phyloP scores from a whole-genome alignment of 2,329 filamentous ascomycete species.

The Hawksworthiomyces lignivorus region DNA sequence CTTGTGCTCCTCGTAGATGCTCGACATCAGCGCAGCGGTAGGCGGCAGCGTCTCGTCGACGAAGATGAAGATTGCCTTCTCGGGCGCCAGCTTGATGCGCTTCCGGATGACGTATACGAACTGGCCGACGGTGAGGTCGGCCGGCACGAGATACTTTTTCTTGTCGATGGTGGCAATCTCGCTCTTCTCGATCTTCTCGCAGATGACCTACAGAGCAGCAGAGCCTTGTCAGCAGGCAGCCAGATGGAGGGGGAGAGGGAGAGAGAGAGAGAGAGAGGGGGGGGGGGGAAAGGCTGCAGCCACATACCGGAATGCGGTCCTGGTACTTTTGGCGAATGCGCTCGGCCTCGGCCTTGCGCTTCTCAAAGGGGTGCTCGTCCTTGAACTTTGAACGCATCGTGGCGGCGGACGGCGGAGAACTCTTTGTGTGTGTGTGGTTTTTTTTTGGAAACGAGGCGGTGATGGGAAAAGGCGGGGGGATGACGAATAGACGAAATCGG shows the following conservation, averaged over 20 bases:
- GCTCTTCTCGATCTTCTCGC: constrained; percentile 98
- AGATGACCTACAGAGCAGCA: constrained; percentile 69
- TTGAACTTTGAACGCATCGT: constrained; percentile 99
- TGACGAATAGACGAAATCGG: not conserved
- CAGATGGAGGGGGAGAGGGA: constrained; percentile 3
- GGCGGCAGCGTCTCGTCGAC: constrained; percentile 96
- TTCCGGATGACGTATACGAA: constrained; percentile 99
- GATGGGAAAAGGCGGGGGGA: constrained; percentile 9
- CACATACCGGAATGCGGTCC: constrained; percentile 94
- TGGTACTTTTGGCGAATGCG: constrained; percentile 98
- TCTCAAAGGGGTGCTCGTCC: constrained; percentile 99
- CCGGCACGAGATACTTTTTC: constrained; percentile 99
- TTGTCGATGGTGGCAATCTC: constrained; percentile 99
- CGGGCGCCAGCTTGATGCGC: constrained; percentile 97
- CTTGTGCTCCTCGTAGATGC: constrained; percentile 99
- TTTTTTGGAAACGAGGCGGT: not conserved
- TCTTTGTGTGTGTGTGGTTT: too few species aligned
- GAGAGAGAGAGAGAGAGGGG: not conserved
- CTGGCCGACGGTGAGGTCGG: constrained; percentile 96
- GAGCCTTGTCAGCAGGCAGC: too few species aligned
- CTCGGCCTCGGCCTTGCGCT: constrained; percentile 99
- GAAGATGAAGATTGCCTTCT: constrained; percentile 99
- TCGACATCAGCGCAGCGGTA: constrained; percentile 96
- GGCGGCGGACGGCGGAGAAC: constrained; percentile 26
- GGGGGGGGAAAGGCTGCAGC: constrained; percentile 10